These are phyloP conservation scores for Vaccinium myrtillus DNA, from an alignment of 148 eudicot genomes.

Conservation along the genomic window DNA sequence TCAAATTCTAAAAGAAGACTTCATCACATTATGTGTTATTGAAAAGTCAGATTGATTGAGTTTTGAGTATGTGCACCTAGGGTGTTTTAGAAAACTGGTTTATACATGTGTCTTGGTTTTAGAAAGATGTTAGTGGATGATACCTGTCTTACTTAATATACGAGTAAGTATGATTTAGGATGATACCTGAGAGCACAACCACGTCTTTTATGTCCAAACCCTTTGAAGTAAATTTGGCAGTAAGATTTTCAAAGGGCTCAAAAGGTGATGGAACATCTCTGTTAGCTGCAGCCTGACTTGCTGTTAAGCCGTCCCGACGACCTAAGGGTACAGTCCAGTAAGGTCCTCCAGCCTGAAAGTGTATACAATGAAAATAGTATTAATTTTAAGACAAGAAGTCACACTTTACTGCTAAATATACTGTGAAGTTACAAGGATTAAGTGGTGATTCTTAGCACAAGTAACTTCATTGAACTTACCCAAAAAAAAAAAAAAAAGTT, in stretches of 20 bases:
- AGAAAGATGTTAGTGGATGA: too few relatives aligned
- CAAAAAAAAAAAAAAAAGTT: too few relatives aligned
- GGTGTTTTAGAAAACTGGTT: too few relatives aligned
- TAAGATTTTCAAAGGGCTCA: slow-evolving; percentile 57
- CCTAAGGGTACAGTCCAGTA: slow-evolving; percentile 55
- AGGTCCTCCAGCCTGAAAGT: slow-evolving; percentile 55
- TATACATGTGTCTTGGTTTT: too few relatives aligned
- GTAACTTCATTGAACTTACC: background rate
- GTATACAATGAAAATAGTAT: background rate
- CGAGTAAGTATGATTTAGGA: background rate
- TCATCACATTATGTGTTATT: too few relatives aligned
- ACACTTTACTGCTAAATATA: background rate
- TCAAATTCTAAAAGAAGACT: too few relatives aligned
- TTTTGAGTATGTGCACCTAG: too few relatives aligned
- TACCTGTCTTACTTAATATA: too few relatives aligned
- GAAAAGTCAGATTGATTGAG: too few relatives aligned
- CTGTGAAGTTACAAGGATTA: background rate
- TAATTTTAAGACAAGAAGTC: background rate
- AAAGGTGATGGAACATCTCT: slow-evolving; percentile 65
- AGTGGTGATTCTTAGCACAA: background rate
- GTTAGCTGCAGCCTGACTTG: slow-evolving; percentile 53
- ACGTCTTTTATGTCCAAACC: slow-evolving; percentile 60
- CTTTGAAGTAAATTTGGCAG: slow-evolving; percentile 65
- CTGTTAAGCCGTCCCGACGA: slow-evolving; percentile 64
- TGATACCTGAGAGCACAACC: slow-evolving; percentile 67